Conservation (phyloP, 306 rosid genomes). For the Rubus parviflorus region DNA sequence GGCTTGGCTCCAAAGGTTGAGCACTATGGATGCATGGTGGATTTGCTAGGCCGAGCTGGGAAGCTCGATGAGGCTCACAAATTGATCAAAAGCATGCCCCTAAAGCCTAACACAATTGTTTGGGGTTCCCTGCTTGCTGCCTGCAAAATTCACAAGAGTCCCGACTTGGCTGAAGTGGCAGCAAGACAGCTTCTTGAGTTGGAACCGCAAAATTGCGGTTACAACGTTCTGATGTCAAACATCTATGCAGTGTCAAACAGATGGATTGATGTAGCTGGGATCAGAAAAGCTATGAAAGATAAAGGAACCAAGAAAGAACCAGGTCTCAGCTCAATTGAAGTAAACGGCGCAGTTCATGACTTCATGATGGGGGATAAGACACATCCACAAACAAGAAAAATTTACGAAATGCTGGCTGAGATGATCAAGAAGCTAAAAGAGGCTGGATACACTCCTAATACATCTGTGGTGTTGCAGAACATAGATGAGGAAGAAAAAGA, state of each 20-base stretch:
- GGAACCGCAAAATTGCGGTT: slow-evolving; percentile 54
- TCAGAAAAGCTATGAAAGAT: slow-evolving; percentile 49
- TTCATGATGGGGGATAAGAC: slow-evolving; percentile 56
- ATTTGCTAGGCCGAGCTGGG: slow-evolving; percentile 66
- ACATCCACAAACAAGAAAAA: slow-evolving; percentile 41
- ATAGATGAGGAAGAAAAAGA: slow-evolving; percentile 62
- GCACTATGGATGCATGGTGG: slow-evolving; percentile 71
- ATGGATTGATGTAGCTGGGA: slow-evolving; percentile 54
- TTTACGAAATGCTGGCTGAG: slow-evolving; percentile 55
- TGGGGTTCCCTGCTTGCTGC: slow-evolving; percentile 70
- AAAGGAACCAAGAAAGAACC: slow-evolving; percentile 56
- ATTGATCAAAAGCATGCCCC: slow-evolving; percentile 53
- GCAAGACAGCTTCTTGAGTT: slow-evolving; percentile 52
- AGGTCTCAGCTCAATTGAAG: slow-evolving; percentile 61
- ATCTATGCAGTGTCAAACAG: slow-evolving; percentile 56
- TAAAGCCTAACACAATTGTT: slow-evolving; percentile 48
- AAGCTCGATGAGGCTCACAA: slow-evolving; percentile 45
- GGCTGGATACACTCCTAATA: slow-evolving; percentile 53
- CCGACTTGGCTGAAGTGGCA: slow-evolving; percentile 53
- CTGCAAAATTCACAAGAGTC: slow-evolving; percentile 50
- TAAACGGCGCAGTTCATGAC: slow-evolving; percentile 54
- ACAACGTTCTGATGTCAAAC: slow-evolving; percentile 61
- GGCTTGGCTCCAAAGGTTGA: slow-evolving; percentile 54
- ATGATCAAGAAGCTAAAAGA: slow-evolving; percentile 49
- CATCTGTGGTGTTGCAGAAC: slow-evolving; percentile 45